Evolutionary conservation across 2,329 filamentous ascomycete species (phyloP).

Genomic region (Colletotrichum eremochloae): DNA sequence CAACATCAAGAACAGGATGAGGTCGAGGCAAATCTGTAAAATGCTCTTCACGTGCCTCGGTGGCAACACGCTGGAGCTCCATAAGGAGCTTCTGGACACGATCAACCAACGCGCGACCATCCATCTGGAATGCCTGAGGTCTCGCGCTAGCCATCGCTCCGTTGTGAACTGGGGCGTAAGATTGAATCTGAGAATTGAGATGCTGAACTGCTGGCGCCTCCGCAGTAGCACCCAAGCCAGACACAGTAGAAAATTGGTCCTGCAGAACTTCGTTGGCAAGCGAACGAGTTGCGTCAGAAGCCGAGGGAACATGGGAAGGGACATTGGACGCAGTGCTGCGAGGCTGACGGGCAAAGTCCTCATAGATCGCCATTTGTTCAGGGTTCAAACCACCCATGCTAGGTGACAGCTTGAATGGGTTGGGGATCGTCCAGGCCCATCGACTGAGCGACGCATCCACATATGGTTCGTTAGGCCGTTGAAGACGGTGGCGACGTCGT

Average conservation of each 20-base stretch:
- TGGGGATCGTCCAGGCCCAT: slow-evolving; percentile 94
- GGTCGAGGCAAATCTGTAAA: slow-evolving; percentile 70
- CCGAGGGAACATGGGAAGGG: slow-evolving; percentile 67
- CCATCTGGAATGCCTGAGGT: slow-evolving; percentile 61
- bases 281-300: slow-evolving; percentile 72
- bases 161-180: slow-evolving; percentile 68
- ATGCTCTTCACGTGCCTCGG: slow-evolving; percentile 69
- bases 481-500: slow-evolving; percentile 80
- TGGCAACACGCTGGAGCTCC: slow-evolving; percentile 68
- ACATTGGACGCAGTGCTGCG: slow-evolving; percentile 71
- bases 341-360: slow-evolving; percentile 92
- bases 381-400: slow-evolving; percentile 79
- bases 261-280: slow-evolving; percentile 75
- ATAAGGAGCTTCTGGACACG: slow-evolving; percentile 70
- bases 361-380: slow-evolving; percentile 95
- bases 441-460: slow-evolving; percentile 85
- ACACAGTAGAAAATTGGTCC: slow-evolving; percentile 71
- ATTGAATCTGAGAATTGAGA: slow-evolving; percentile 65
- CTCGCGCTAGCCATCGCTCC: slow-evolving; percentile 64
- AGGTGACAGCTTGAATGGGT: slow-evolving; percentile 89
- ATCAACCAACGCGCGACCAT: slow-evolving; percentile 66
- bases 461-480: slow-evolving; percentile 86
- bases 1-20: slow-evolving; percentile 71
- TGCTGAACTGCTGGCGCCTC: slow-evolving; percentile 69
- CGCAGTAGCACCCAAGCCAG: slow-evolving; percentile 69